Evolutionary conservation across 441 rosid species (phyloP).

Genomic region (Adansonia madagascariensis): DNA sequence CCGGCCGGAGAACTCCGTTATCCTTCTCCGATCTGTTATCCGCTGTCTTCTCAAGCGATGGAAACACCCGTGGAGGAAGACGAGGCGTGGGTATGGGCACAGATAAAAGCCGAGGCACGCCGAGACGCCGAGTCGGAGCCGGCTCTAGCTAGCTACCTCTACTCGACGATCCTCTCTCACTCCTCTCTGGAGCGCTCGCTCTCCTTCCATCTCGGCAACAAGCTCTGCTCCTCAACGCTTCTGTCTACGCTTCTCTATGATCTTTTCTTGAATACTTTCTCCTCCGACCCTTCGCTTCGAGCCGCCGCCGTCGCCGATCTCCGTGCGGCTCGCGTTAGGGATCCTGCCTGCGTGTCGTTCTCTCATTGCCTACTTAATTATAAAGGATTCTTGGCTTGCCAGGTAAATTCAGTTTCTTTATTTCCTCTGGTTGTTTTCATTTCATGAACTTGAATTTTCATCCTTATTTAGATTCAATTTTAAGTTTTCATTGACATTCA

Average conservation of each 20-base stretch:
- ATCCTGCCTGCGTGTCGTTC: constrained; percentile 93
- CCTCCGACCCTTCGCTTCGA: constrained; percentile 68
- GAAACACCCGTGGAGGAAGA: constrained; percentile 31
- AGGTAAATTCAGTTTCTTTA: constrained; percentile 42
- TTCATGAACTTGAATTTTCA: background rate
- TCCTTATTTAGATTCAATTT: background rate
- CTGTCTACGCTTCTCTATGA: constrained; percentile 89
- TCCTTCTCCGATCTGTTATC: background rate
- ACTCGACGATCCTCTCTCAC: constrained; percentile 89
- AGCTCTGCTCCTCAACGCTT: constrained; percentile 93
- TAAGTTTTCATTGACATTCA: background rate
- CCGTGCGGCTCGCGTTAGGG: constrained; percentile 77
- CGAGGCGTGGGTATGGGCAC: constrained; percentile 73
- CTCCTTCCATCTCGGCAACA: constrained; percentile 86
- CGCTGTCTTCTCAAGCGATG: constrained; percentile 25
- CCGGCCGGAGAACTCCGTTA: constrained; percentile 3
- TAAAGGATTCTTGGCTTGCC: constrained; percentile 92
- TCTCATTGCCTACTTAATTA: constrained; percentile 96
- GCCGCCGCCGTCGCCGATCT: constrained; percentile 93
- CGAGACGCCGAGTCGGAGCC: constrained; percentile 95
- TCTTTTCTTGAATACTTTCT: constrained; percentile 78
- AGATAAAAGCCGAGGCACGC: constrained; percentile 87
- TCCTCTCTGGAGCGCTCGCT: constrained; percentile 82
- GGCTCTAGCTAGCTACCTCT: constrained; percentile 87
- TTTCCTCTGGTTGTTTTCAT: background rate